These are phyloP conservation scores for Venturia pyrina DNA, from an alignment of 2,329 filamentous ascomycete species.

Conservation along the genomic window DNA sequence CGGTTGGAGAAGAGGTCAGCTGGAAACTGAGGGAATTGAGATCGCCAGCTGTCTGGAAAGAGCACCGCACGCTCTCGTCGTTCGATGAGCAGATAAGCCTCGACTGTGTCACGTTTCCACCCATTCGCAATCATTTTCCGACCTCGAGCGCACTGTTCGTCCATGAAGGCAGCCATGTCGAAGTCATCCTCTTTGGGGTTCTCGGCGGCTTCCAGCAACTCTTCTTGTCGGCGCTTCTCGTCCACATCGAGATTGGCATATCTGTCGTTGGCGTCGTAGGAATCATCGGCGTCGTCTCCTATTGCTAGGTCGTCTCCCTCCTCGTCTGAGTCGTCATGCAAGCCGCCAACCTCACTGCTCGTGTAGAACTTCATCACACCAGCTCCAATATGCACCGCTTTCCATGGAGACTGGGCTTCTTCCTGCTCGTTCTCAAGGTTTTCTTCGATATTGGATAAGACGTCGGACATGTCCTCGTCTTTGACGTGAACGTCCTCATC, in stretches of 20 bases:
- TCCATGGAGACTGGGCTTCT: too few species aligned
- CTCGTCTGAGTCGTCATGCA: too few species aligned
- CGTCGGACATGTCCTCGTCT: conserved; percentile 1
- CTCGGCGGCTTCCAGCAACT: background rate
- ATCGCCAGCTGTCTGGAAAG: conserved; percentile 40
- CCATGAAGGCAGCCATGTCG: background rate
- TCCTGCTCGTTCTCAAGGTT: background rate
- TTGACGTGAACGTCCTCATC: background rate
- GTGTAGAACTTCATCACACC: too few species aligned
- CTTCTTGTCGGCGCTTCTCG: background rate
- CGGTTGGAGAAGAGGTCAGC: conserved; percentile 38
- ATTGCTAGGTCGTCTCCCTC: too few species aligned
- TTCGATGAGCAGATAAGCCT: conserved; percentile 42
- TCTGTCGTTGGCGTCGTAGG: too few species aligned
- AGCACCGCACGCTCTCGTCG: conserved; percentile 48
- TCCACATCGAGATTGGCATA: too few species aligned
- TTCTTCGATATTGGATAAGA: background rate
- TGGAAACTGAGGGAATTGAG: conserved; percentile 45
- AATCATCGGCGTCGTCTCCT: too few species aligned
- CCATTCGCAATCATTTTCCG: conserved; percentile 19
- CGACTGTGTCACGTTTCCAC: conserved; percentile 43
- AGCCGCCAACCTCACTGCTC: too few species aligned
- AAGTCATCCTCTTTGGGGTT: background rate
- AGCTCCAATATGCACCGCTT: too few species aligned
- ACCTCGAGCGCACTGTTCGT: background rate